Evolutionary conservation across 73 alveolate species (phyloP).

Genomic region (Symbiodinium pilosum): DNA sequence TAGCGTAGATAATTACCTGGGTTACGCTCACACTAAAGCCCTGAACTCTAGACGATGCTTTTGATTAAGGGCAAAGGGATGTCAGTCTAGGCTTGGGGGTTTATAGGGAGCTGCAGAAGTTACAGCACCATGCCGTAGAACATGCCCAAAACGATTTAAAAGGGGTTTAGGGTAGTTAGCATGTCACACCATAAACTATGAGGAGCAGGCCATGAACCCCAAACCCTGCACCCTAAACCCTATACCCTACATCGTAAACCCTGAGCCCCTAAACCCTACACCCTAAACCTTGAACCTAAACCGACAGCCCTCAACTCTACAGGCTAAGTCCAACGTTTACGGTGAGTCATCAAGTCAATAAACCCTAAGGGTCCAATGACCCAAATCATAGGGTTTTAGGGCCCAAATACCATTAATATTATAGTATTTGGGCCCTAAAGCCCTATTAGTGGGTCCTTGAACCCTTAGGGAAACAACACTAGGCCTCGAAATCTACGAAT

Average conservation of each 20-base stretch:
- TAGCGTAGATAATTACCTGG: too few relatives aligned
- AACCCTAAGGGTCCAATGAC: background rate
- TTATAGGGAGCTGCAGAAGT: background rate
- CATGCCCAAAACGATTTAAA: background rate
- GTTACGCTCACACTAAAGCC: background rate
- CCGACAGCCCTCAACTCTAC: background rate
- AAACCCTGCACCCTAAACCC: background rate
- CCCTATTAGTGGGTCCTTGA: background rate
- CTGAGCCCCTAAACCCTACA: background rate
- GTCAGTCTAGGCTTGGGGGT: background rate
- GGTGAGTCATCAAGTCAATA: too few relatives aligned
- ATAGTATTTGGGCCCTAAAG: background rate
- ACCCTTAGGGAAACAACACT: background rate
- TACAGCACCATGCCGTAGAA: background rate
- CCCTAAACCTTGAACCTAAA: background rate
- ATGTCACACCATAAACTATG: background rate
- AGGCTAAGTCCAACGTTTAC: too few relatives aligned
- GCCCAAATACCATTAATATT: background rate
- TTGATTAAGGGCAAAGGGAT: background rate
- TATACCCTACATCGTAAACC: background rate
- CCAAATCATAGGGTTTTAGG: background rate
- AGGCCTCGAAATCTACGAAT: too few relatives aligned
- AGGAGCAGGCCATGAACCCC: background rate
- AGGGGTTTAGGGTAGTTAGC: background rate
- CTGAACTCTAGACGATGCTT: background rate